phyloP scores from a whole-genome alignment of 1,139 yeast species.

The Geotrichum histeridarum region DNA sequence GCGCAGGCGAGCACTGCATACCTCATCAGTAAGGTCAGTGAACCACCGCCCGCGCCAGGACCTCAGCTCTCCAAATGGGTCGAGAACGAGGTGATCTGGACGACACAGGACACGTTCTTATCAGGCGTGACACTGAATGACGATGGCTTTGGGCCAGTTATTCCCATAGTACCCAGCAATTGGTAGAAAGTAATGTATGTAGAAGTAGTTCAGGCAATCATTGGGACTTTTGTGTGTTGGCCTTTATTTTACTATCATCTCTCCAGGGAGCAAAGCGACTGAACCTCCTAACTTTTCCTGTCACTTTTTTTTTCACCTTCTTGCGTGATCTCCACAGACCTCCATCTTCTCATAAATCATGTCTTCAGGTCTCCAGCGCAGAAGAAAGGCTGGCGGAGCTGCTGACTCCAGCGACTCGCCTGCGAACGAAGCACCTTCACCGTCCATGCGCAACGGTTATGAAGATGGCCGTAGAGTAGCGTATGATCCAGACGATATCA shows the following conservation, averaged over 20 bases:
- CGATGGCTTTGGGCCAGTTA: slow-evolving; percentile 16
- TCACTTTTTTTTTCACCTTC: no score
- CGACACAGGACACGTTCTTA: slow-evolving; percentile 20
- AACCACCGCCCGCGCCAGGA: slow-evolving; percentile 44
- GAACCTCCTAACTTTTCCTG: not conserved
- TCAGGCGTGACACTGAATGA: slow-evolving; percentile 13
- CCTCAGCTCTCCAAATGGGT: slow-evolving; percentile 26
- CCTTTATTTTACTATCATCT: not conserved
- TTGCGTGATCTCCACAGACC: no score
- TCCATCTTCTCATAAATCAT: not conserved
- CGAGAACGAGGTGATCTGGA: slow-evolving; percentile 31
- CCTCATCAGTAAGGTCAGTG: slow-evolving; percentile 50
- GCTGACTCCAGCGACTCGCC: slow-evolving; percentile 4
- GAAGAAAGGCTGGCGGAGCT: slow-evolving; percentile 40
- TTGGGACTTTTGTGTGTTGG: not conserved
- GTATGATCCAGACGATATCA: slow-evolving; percentile 73
- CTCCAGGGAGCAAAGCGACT: not conserved
- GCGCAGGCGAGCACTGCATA: slow-evolving; percentile 55
- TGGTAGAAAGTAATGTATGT: not conserved
- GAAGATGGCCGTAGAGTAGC: slow-evolving; percentile 61
- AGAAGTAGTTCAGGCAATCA: not conserved
- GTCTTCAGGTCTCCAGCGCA: slow-evolving; percentile 45
- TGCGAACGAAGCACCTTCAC: not conserved
- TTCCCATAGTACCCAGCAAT: slow-evolving; percentile 10
- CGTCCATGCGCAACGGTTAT: slow-evolving; percentile 13